Base-by-base conservation (phyloP, 2,329 filamentous ascomycete species). In the Emergomyces pasteurianus region DNA sequence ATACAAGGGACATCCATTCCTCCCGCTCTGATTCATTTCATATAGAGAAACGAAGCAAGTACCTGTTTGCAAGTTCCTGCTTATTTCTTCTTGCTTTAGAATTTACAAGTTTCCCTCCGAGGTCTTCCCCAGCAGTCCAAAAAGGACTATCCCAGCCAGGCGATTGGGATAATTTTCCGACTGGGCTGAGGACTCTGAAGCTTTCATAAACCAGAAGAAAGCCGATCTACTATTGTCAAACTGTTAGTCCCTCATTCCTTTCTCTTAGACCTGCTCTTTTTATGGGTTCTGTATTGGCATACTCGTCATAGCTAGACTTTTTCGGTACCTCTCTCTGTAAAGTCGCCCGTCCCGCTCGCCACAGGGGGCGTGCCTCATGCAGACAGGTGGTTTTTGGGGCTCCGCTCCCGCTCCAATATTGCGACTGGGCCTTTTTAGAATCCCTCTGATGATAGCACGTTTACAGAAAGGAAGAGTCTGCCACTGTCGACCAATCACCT, bases 381-480 rank as follows among this genome's bases (percentile, higher is more conserved):
- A 26, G 36, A 42, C 14, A 26, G 36, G 36, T 23, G 21, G 36
- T 40, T 55, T 23, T 26, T 23, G 36, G 21, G 53, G 9, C 36
- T 34, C 23, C 38, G 36, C 40, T 43, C 18, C 54, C 9, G 40
- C 54, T 43, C 38, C 23, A 57, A 46, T 42, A 46, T 57, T 43
- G 54, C 21, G 54, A 57, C 54, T 57, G 54, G 54, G 36, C 23
- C 9, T 43, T 43, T 57, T 57, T 57, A 57, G 54, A 57, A 57
- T 43, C 36, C 54, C 21, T 40, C 54, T 57, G 38, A 57, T 43
- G 38, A 46, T 43, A 43, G 40, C 18, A 23, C 38, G 38, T 46
- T 34, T 43, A 57, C 54, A 57, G 54, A 40, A 57, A 46, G 54
- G 38, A 57, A 26, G 21, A 57, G 28, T 14, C 14, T n/a, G 23